Conservation (phyloP, 1,284 basidiomycete species). For the Austropuccinia psidii region DNA sequence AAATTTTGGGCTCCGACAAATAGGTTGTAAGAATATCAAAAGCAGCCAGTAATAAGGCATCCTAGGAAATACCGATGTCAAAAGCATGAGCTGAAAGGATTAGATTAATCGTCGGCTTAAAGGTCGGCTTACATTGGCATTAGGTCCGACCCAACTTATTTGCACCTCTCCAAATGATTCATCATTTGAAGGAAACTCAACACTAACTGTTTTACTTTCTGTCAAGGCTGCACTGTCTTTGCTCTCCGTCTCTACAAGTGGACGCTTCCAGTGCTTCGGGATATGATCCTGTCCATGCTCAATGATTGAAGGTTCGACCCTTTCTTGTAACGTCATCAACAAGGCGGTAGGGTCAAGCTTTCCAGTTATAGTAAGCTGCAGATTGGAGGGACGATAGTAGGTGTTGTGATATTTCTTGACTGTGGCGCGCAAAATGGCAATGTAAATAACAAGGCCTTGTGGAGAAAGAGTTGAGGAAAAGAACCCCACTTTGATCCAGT, state of each 20-base stretch:
- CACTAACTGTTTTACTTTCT: constrained; percentile 56
- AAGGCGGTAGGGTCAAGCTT: constrained; percentile 53
- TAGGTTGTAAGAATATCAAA: constrained; percentile 39
- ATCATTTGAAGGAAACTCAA: constrained; percentile 95
- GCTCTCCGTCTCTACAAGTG: constrained; percentile 81
- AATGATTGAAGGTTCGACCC: constrained; percentile 72
- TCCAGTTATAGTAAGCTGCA: constrained; percentile 72
- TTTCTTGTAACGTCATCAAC: constrained; percentile 65
- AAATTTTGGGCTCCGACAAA: constrained; percentile 43
- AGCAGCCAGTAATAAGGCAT: background rate
- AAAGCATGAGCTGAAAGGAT: background rate
- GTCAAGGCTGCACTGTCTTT: constrained; percentile 58
- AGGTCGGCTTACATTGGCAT: constrained; percentile 60
- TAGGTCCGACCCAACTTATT: constrained; percentile 70
- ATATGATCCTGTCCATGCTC: constrained; percentile 63
- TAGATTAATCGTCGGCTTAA: background rate
- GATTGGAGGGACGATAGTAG: constrained; percentile 92
- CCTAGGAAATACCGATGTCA: background rate
- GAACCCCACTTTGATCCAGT: constrained; percentile 68
- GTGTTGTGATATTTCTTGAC: constrained; percentile 80
- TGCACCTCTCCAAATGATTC: constrained; percentile 85
- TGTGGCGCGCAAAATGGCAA: constrained; percentile 45
- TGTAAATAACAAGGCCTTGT: background rate
- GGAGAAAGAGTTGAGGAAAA: background rate
- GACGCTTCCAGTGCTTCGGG: constrained; percentile 77